Base-by-base conservation (phyloP, 176 grass and related monocot genomes). In the Eleusine coracana region DNA sequence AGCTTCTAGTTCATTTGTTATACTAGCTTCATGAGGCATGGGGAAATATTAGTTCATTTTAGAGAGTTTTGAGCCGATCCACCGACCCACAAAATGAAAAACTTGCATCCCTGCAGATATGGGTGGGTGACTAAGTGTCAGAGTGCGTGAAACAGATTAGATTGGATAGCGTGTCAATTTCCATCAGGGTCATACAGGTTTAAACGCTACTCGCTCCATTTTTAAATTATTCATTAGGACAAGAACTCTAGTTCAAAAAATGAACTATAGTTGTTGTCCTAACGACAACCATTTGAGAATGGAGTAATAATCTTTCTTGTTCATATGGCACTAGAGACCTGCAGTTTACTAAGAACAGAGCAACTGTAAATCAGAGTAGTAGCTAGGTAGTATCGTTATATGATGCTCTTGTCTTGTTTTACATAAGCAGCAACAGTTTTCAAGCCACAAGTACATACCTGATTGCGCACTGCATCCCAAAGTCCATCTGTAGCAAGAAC, bases 401-500 rank as follows among this genome's bases (percentile, higher is more conserved):
- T 56, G 9, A 44, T 67, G 17, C 16, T 1, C 3, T 27, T 5
- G 42, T 56, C 69, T 44, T 40, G n/a, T 51, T 46, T 46, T 3
- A 54, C 59, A 74, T 37, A 58, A 66, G 17, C 15, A 79, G 51
- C 23, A 21, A 27, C 7, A 51, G 8, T 37, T 83, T 68, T 56
- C 3, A 67, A 46, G 37, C 3, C 68, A 34, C 20, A 8, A 34
- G 21, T 58, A 48, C 18, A 49, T 88, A 95, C 96, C 96, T 98
- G 90, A 66, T 95, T 93, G 80, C 39, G 50, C 31, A 93, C 66
- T 28, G 88, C 92, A 86, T 95, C 96, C 96, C 96, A 98, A 71
- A 95, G 82, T 25, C 91, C 92, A 91, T 98, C 93, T 11, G 81
- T 95, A 65, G 96, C 96, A 66, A 95, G 93, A 85, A 95, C 85